Percentiles rank a stretch among this genome's conserved stretches.
Evolutionary conservation across 768 basidiomycete species (phyloP).

Genomic region (Boletus huronensis): DNA sequence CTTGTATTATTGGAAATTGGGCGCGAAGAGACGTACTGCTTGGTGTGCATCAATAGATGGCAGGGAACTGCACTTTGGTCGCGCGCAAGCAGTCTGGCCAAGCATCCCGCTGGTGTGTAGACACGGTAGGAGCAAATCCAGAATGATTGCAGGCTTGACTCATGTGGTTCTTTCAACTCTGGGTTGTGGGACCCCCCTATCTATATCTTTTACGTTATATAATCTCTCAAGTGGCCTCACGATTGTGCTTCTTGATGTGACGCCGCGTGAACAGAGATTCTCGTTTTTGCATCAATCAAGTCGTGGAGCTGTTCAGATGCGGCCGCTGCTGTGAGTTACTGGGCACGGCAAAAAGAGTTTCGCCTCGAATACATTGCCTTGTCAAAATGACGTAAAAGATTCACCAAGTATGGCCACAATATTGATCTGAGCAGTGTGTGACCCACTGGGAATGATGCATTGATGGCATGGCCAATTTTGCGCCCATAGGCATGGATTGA

Average conservation of each 20-base stretch:
- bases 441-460: neutral
- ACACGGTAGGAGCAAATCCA: neutral
- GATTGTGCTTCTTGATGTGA: neutral
- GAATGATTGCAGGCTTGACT: neutral
- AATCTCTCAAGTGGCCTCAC: neutral
- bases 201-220: neutral
- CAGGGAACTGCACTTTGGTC: neutral
- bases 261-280: neutral
- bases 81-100: neutral
- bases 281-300: neutral
- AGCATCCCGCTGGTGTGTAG: neutral
- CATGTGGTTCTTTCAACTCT: neutral
- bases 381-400: slow-evolving; percentile 2
- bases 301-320: neutral
- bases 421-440: neutral
- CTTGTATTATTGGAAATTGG: neutral
- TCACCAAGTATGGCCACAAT: neutral
- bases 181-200: neutral
- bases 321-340: neutral
- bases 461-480: neutral
- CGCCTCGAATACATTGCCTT: neutral
- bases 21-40: neutral
- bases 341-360: neutral
- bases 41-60: neutral
- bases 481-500: neutral